phyloP scores from a whole-genome alignment of 257 asterid genomes.

The Ligustrum vulgare region DNA sequence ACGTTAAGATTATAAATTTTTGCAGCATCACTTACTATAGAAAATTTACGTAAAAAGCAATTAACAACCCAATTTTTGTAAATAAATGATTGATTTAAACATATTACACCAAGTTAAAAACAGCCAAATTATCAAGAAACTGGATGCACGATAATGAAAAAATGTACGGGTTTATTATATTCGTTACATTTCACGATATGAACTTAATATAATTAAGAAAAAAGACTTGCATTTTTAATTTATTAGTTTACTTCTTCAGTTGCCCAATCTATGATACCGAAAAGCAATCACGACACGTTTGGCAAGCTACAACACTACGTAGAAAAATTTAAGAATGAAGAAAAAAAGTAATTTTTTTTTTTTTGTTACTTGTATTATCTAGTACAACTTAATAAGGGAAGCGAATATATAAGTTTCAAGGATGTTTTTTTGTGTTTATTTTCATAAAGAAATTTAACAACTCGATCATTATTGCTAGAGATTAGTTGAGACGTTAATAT shows the following conservation, averaged over 20 bases:
- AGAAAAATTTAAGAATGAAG: no score
- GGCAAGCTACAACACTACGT: not conserved
- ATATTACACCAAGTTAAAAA: not conserved
- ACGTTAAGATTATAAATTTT: no score
- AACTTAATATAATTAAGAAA: not conserved
- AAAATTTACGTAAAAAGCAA: no score
- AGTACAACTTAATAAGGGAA: no score
- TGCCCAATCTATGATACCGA: not conserved
- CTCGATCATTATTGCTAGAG: not conserved
- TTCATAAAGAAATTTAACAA: not conserved
- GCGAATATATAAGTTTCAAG: no score
- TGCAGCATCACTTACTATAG: no score
- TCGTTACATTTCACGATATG: not conserved
- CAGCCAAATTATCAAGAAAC: not conserved
- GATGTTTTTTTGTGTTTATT: not conserved
- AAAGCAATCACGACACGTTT: not conserved
- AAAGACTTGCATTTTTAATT: no score
- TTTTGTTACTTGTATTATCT: no score
- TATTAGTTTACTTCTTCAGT: not conserved
- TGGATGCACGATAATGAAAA: no score
- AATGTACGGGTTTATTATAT: not conserved
- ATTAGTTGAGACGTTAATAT: not conserved
- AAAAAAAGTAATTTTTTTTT: no score
- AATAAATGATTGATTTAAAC: no score
- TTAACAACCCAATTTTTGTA: no score